phyloP scores from a whole-genome alignment of 176 grass and related monocot genomes.

The Neostapfia colusana region DNA sequence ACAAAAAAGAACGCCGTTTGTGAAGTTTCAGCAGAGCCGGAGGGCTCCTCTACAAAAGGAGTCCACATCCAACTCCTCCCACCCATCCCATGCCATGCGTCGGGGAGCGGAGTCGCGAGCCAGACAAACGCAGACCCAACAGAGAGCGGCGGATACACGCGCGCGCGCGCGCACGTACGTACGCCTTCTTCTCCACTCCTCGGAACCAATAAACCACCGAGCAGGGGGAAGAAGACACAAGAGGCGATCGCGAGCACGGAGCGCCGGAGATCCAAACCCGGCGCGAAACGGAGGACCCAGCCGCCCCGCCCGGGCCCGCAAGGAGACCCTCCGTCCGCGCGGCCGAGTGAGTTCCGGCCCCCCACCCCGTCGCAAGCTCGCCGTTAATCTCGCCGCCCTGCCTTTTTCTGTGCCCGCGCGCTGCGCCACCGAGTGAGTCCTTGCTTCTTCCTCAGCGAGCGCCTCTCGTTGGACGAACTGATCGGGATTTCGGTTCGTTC shows the following conservation, averaged over 20 bases:
- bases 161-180: too few relatives aligned
- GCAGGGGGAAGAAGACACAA: too few relatives aligned
- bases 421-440: slow-evolving; percentile 9
- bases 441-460: slow-evolving; percentile 5
- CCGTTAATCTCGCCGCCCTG: not conserved
- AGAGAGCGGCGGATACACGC: slow-evolving; percentile 20
- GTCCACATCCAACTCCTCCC: slow-evolving; percentile 22
- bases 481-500: not conserved
- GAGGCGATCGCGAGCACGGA: slow-evolving; percentile 32
- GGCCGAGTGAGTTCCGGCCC: slow-evolving; percentile 22
- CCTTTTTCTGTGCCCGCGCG: not conserved
- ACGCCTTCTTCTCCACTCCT: not conserved
- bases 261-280: slow-evolving; percentile 55
- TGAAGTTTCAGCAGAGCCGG: not conserved
- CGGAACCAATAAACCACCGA: not conserved
- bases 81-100: slow-evolving; percentile 30
- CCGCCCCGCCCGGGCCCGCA: slow-evolving; percentile 34
- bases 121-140: slow-evolving; percentile 44
- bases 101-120: slow-evolving; percentile 35
- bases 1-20: too few relatives aligned
- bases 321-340: not conserved
- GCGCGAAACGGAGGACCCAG: slow-evolving; percentile 24
- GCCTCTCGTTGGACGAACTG: not conserved
- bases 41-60: not conserved
- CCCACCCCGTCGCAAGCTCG: slow-evolving; percentile 30